Evolutionary conservation across 495 filamentous ascomycete species (phyloP).

Genomic region (Lasiosphaeriaceae sp.): DNA sequence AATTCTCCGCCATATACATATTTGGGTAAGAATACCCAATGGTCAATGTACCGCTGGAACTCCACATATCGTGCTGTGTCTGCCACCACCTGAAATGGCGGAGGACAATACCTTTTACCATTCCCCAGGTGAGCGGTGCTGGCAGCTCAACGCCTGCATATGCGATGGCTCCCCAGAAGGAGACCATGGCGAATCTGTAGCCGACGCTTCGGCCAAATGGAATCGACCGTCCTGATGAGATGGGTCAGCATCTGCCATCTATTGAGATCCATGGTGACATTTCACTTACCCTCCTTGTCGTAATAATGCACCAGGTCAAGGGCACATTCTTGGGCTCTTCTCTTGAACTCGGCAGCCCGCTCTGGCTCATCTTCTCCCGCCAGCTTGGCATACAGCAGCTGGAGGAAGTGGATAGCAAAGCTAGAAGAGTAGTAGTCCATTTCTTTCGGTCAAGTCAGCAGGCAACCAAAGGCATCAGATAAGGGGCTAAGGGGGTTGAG

Average conservation of each 20-base stretch:
- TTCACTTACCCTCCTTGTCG: slow-evolving; percentile 52
- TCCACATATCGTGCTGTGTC: slow-evolving; percentile 68
- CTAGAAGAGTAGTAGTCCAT: slow-evolving; percentile 82
- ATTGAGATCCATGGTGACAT: background rate
- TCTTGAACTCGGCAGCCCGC: slow-evolving; percentile 65
- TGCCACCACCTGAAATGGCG: slow-evolving; percentile 77
- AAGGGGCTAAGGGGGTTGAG: background rate
- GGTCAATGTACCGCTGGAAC: slow-evolving; percentile 65
- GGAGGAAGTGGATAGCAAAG: slow-evolving; percentile 75
- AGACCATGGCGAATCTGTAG: slow-evolving; percentile 78
- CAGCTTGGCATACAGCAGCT: slow-evolving; percentile 71
- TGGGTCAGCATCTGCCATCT: background rate
- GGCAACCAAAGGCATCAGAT: background rate
- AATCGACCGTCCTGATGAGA: slow-evolving; percentile 50
- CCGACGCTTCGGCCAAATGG: slow-evolving; percentile 74
- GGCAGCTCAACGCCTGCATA: slow-evolving; percentile 72
- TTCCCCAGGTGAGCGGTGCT: slow-evolving; percentile 66
- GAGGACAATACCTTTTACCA: slow-evolving; percentile 70
- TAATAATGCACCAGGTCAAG: slow-evolving; percentile 73
- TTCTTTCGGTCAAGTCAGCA: slow-evolving; percentile 32
- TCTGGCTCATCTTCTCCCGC: slow-evolving; percentile 63
- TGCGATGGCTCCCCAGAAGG: slow-evolving; percentile 74
- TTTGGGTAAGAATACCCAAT: slow-evolving; percentile 78
- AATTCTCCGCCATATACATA: slow-evolving; percentile 75
- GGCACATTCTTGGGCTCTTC: slow-evolving; percentile 60